A percentile compares a stretch with the other conserved stretches of the same genome.
Evolutionary conservation across 805 yeast genomes (phyloP).

Genomic region (Kluyveromyces nonfermentans): DNA sequence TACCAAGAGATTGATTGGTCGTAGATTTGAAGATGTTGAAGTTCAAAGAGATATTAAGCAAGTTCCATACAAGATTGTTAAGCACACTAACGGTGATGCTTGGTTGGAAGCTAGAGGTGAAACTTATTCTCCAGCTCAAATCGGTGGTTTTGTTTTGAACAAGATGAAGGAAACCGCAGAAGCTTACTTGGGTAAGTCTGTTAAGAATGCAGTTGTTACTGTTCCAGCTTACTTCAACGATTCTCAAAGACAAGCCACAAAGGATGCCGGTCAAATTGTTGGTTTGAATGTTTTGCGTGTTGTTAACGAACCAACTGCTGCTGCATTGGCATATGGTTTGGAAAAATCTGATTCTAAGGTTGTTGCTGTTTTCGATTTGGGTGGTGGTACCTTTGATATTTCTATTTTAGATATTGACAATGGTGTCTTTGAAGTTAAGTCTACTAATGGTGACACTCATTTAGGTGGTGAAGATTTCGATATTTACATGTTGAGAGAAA

Average conservation of each 20-base stretch:
- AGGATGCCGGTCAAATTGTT: conserved; percentile 96
- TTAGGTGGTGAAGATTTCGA: conserved; percentile 87
- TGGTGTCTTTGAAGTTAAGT: conserved; percentile 96
- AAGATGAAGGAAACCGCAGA: conserved; percentile 99
- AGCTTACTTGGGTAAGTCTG: conserved; percentile 78
- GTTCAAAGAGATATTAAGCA: conserved; percentile 82
- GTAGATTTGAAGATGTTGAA: conserved; percentile 82
- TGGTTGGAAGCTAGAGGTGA: conserved; percentile 90
- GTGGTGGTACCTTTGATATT: conserved; percentile 98
- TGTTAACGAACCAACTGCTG: conserved; percentile 80
- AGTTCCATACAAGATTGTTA: conserved; percentile 85
- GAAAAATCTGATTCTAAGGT: conserved; percentile 71
- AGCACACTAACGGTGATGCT: conserved; percentile 90
- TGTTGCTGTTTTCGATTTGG: conserved; percentile 93
- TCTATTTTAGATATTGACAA: conserved; percentile 93
- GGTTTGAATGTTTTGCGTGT: conserved; percentile 80
- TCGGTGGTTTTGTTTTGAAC: conserved; percentile 87
- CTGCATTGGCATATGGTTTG: conserved; percentile 91
- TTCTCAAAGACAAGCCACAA: conserved; percentile 76
- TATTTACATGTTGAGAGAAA: conserved; percentile 75
- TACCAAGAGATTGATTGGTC: conserved; percentile 90
- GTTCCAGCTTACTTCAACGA: conserved; percentile 87
- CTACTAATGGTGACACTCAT: conserved; percentile 90
- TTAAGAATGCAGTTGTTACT: conserved; percentile 81
- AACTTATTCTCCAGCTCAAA: conserved; percentile 87